Evolutionary conservation across 2,329 filamentous ascomycete genomes (phyloP).

Genomic region (Sporothrix globosa): DNA sequence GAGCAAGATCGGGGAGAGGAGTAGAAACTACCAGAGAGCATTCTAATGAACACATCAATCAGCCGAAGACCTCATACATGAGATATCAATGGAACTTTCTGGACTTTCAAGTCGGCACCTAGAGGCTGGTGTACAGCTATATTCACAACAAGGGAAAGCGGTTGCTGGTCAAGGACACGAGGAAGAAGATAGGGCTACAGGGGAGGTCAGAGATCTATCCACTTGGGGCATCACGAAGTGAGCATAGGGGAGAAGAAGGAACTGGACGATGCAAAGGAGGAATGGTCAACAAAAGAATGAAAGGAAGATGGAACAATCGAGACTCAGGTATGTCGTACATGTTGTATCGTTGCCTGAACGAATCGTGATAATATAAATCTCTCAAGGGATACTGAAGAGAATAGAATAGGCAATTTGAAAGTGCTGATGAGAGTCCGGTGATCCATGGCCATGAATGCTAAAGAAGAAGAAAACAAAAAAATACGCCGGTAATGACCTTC

Average conservation of each 20-base stretch:
- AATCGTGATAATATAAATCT: slow-evolving; percentile 4
- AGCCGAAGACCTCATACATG: neutral
- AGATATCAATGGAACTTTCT: neutral
- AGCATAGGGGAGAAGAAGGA: neutral
- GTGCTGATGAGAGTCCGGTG: neutral
- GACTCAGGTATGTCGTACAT: neutral
- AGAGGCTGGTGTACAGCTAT: neutral
- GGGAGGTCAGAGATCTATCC: neutral
- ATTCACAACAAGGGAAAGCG: neutral
- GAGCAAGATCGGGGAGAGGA: neutral
- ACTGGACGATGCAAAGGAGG: neutral
- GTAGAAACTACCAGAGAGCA: neutral
- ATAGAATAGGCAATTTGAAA: neutral
- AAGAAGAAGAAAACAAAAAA: neutral
- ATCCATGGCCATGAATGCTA: neutral
- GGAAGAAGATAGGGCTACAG: neutral
- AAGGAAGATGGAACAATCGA: neutral
- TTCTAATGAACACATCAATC: neutral
- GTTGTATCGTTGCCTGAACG: too few species aligned
- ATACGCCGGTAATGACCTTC: neutral
- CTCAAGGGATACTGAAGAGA: slow-evolving; percentile 7
- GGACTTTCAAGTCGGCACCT: neutral
- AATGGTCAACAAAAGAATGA: neutral
- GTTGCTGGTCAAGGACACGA: neutral
- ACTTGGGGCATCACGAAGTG: neutral